Evolutionary conservation across 257 asterid genomes (phyloP).

Genomic region (Solanum chiquidenum): DNA sequence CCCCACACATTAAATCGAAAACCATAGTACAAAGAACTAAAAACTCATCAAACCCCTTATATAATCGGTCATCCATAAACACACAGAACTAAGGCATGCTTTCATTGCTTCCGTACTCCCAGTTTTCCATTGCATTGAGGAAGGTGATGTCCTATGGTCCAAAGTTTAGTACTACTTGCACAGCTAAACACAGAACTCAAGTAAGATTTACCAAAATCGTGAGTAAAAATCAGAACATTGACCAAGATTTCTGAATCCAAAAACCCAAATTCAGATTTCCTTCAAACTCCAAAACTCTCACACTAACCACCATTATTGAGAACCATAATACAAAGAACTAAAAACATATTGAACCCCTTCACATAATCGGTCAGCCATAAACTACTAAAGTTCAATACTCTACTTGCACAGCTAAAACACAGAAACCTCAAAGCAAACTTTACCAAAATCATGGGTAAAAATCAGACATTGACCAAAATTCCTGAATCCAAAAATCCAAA

Average conservation of each 20-base stretch:
- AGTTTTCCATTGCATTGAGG: neutral
- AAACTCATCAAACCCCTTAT: neutral
- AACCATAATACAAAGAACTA: neutral
- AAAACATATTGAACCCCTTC: neutral
- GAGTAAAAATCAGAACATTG: constrained; percentile 1
- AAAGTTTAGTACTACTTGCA: neutral
- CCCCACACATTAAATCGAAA: neutral
- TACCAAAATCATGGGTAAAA: neutral
- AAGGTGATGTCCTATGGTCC: neutral
- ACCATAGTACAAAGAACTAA: neutral
- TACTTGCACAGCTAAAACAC: neutral
- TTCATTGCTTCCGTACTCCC: too few relatives aligned
- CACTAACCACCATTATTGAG: neutral
- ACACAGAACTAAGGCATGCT: neutral
- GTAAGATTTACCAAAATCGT: neutral
- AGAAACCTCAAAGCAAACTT: neutral
- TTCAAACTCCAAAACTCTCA: neutral
- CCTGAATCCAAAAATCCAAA: neutral
- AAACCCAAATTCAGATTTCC: neutral
- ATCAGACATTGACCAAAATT: constrained; percentile 31
- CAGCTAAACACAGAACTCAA: neutral
- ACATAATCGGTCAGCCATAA: neutral
- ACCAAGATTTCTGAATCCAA: constrained; percentile 25
- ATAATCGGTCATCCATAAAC: neutral
- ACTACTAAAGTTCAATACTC: too few relatives aligned